These are phyloP conservation scores for Myxozyma geophila DNA, from an alignment of 805 yeast species.

Conservation along the genomic window DNA sequence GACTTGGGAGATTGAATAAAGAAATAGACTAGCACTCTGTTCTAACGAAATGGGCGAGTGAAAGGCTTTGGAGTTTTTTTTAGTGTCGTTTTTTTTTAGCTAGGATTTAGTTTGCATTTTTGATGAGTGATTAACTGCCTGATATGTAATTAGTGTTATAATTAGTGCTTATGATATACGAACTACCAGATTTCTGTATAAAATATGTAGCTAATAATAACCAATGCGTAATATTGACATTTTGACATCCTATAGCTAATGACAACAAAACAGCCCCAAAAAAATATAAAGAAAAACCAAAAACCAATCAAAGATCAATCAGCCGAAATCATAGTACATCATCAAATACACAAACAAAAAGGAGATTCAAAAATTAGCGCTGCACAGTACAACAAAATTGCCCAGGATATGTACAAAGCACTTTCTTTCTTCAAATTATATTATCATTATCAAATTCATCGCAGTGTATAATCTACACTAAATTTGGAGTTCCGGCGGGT, in stretches of 20 bases:
- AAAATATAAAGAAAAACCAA: background rate
- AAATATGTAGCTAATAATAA: too few species aligned
- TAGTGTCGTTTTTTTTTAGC: background rate
- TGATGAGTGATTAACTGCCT: too few species aligned
- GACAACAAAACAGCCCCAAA: too few species aligned
- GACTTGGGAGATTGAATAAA: background rate
- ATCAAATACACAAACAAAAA: too few species aligned
- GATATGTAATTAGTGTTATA: background rate
- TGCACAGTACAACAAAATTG: too few species aligned
- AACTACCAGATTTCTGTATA: background rate
- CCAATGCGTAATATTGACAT: background rate
- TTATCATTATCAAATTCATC: background rate
- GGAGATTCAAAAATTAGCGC: too few species aligned
- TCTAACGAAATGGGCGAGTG: background rate
- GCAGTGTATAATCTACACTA: background rate
- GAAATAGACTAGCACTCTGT: background rate
- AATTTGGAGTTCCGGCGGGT: slow-evolving; percentile 13
- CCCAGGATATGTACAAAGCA: too few species aligned
- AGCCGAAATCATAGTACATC: too few species aligned
- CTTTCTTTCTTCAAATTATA: too few species aligned
- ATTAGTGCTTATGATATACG: background rate
- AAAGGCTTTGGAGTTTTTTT: slow-evolving; percentile 4
- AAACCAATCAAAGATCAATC: background rate
- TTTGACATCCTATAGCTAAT: background rate
- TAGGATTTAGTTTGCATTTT: background rate